Evolutionary conservation across 208 protist species (phyloP), one percentile per base, ranked within the genome.

Genomic region (Trypanosomatidae sp.): DNA sequence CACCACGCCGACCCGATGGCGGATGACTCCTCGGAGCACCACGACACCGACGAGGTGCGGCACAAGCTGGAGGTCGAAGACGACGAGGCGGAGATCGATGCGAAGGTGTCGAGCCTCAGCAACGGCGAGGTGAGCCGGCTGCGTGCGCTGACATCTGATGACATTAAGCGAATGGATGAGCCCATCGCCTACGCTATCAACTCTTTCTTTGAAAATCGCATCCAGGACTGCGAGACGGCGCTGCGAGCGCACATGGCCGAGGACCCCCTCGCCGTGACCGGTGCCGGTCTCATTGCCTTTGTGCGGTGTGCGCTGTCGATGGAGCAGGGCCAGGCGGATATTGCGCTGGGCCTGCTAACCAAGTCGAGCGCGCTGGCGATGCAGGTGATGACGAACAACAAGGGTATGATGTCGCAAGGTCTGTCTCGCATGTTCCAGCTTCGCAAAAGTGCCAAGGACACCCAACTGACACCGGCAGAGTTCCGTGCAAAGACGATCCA

Each of bases 401-500:
- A 70, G 41, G 69, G 78, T 10, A 22, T 55, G 22, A 65, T 85
- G 59, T 66, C 58, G n/a, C 59, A 65, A 19, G 65, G 75, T 1
- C 71, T 90, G 39, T 49, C 66, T n/a, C n/a, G n/a, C n/a, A n/a
- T 90, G 62, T 67, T 79, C 4, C 74, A 79, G n/a, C 36, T 70
- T n/a, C 68, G 64, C 6, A 74, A 76, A 50, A 73, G 76, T 50
- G 36, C 78, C 4, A 70, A 70, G 22, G 47, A 56, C 41, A 71
- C 73, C 33, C 81, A 75, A 69, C 69, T 90, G 49, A 70, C 49
- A 8, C 64, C 86, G 10, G 71, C 74, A 0, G 84, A 90, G 73
- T 91, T 85, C 66, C 89, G 86, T 41, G 84, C 83, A 30, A 86
- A 87, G 70, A 76, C 77, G n/a, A 77, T 86, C 10, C 74, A 86